A percentile compares a stretch with the other conserved stretches of the same genome.
phyloP scores from a whole-genome alignment of 495 filamentous ascomycete species.

The Viridothelium virens region DNA sequence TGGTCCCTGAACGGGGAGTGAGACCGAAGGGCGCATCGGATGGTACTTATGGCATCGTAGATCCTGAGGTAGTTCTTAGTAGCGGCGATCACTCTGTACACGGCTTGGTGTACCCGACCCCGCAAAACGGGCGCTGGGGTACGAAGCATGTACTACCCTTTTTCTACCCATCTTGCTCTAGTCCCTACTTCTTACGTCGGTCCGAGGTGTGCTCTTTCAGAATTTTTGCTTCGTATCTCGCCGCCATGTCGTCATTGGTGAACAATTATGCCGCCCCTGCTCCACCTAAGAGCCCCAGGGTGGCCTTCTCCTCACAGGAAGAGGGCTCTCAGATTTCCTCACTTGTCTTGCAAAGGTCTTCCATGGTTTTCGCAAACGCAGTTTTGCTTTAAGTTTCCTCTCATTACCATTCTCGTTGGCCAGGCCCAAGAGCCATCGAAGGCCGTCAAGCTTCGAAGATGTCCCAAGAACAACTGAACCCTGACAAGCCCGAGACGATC shows the following conservation, averaged over 20 bases:
- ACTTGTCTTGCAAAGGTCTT: not conserved
- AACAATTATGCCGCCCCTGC: not conserved
- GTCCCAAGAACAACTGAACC: not conserved
- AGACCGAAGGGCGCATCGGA: too few species aligned
- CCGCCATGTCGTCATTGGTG: not conserved
- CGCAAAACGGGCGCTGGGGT: not conserved
- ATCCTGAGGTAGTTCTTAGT: not conserved
- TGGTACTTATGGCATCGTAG: too few species aligned
- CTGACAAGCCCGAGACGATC: not conserved
- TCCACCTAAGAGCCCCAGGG: not conserved
- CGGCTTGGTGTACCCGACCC: slow-evolving; percentile 4
- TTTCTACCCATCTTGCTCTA: not conserved
- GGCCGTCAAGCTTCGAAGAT: not conserved
- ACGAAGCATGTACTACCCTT: not conserved
- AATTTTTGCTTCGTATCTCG: not conserved
- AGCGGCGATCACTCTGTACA: not conserved
- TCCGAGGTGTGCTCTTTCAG: not conserved
- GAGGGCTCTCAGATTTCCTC: not conserved
- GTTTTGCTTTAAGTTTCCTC: not conserved
- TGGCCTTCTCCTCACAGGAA: not conserved
- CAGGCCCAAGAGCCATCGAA: not conserved
- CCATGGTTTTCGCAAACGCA: not conserved
- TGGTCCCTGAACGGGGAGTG: too few species aligned
- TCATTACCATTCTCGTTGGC: not conserved
- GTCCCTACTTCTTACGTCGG: not conserved